These are phyloP conservation scores for Centaurea solstitialis DNA, from an alignment of 129 eudicot genomes.

Conservation along the genomic window DNA sequence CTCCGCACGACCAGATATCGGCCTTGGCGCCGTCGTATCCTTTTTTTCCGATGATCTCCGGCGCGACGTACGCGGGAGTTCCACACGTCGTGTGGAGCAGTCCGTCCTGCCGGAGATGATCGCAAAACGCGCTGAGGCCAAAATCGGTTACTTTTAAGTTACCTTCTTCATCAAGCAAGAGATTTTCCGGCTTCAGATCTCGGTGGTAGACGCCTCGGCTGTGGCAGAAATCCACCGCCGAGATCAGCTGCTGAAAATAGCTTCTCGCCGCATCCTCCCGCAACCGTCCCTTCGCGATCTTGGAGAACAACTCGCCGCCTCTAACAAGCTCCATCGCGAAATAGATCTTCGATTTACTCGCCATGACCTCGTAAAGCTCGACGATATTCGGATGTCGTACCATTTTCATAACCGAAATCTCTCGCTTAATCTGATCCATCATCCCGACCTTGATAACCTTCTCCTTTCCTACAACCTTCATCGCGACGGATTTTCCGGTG, in stretches of 20 bases:
- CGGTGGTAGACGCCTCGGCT: conserved; percentile 46
- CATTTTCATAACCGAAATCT: conserved; percentile 46
- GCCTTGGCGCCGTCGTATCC: conserved; percentile 47
- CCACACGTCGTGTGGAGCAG: conserved; percentile 42
- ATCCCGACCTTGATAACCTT: conserved; percentile 42
- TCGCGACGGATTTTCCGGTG: conserved; percentile 35
- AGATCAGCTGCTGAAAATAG: conserved; percentile 40
- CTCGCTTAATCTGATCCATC: conserved; percentile 45
- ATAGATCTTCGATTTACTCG: conserved; percentile 44
- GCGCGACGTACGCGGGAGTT: conserved; percentile 45
- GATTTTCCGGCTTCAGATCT: conserved; percentile 41
- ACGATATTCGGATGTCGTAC: conserved; percentile 39
- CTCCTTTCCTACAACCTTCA: conserved; percentile 39
- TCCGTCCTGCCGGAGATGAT: conserved; percentile 43
- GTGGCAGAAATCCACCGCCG: conserved; percentile 44
- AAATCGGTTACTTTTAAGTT: conserved; percentile 43
- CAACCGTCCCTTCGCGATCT: conserved; percentile 33
- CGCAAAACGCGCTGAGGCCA: conserved; percentile 38
- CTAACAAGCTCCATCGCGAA: conserved; percentile 46
- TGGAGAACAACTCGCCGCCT: conserved; percentile 41
- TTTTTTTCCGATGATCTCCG: conserved; percentile 39
- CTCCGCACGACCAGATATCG: conserved; percentile 46
- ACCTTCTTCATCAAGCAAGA: conserved; percentile 40
- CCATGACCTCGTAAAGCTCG: conserved; percentile 42
- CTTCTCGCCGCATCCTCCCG: conserved; percentile 39